Conservation (phyloP, 306 rosid species). For the Pueraria montana region DNA sequence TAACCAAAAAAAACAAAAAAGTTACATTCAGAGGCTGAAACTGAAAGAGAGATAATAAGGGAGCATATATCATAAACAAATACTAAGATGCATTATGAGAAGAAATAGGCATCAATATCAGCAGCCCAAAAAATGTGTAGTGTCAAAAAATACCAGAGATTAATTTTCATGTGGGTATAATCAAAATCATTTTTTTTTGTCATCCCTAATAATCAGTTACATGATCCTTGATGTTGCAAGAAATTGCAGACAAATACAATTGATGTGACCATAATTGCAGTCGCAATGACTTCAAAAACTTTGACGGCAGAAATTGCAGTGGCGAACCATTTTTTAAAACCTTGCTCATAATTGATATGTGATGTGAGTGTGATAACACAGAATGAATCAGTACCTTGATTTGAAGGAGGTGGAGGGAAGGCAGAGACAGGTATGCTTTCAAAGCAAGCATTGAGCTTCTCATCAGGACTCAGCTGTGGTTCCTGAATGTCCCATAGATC, state of each 20-base stretch:
- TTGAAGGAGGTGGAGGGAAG: conserved; percentile 72
- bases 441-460: conserved; percentile 90
- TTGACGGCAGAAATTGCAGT: too few relatives aligned
- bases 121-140: not conserved
- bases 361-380: not conserved
- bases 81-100: not conserved
- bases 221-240: too few relatives aligned
- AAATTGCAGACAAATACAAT: too few relatives aligned
- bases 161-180: conserved; percentile 23
- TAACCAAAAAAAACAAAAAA: not conserved
- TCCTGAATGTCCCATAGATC: conserved; percentile 87
- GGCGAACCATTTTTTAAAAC: too few relatives aligned
- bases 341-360: not conserved
- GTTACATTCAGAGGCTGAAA: conserved; percentile 3
- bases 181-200: not conserved
- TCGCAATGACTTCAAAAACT: too few relatives aligned
- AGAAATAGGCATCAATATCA: not conserved
- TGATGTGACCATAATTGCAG: too few relatives aligned
- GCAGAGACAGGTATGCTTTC: conserved; percentile 92
- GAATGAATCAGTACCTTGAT: conserved; percentile 58
- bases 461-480: conserved; percentile 82
- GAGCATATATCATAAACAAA: conserved; percentile 4
- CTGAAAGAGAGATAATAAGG: not conserved
- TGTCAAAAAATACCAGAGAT: not conserved
- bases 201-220: not conserved